Base-by-base conservation (phyloP, 73 alveolate genomes). In the Halteria grandinella region DNA sequence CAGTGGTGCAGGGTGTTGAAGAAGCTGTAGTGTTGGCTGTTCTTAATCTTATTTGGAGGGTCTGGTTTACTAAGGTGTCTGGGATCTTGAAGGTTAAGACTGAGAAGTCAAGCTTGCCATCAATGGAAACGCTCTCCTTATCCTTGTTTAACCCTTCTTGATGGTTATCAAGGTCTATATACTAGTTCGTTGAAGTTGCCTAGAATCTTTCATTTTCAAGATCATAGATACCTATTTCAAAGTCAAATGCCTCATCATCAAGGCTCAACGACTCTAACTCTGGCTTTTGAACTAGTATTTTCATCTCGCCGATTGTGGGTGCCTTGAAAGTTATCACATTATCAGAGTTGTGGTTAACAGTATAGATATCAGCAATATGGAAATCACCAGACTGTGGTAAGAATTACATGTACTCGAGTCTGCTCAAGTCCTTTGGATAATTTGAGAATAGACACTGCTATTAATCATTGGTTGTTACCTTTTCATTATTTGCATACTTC, bases 321-420 rank as follows among this genome's bases (percentile, higher is more conserved):
- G 78, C 62, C 8, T 57, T 62, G 27, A 62, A 39, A 21, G 36
- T 39, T n/a, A 62, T 62, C 27, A 62, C 23, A 40, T 62, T 62
- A 45, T 62, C 78, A 8, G 15, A 29, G 45, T 62, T 52, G 27
- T 62, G 78, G 24, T 62, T 62, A 14, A 62, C 23, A 8, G 57
- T 17, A 43, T 39, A 62, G 62, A 17, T 40, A 62, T 62, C 78
- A n/a, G 78, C 78, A 14, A 62, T 41, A 43, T 62, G 78, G 36
- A 57, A 12, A 3, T 57, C 74, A 6, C 74, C 54, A 6, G n/a
- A n/a, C n/a, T n/a, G n/a, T n/a, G n/a, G n/a, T 21, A 62, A 12
- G 27, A 39, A 62, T 39, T 39, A 11, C 18, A 15, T 14, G 15
- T 39, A 39, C 23, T 62, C 78, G 7, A 62, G 47, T 62, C 62